Percentiles rank a stretch among this genome's conserved stretches.
Evolutionary conservation across 495 filamentous ascomycete species (phyloP).

Genomic region (Corynascus novoguineensis): DNA sequence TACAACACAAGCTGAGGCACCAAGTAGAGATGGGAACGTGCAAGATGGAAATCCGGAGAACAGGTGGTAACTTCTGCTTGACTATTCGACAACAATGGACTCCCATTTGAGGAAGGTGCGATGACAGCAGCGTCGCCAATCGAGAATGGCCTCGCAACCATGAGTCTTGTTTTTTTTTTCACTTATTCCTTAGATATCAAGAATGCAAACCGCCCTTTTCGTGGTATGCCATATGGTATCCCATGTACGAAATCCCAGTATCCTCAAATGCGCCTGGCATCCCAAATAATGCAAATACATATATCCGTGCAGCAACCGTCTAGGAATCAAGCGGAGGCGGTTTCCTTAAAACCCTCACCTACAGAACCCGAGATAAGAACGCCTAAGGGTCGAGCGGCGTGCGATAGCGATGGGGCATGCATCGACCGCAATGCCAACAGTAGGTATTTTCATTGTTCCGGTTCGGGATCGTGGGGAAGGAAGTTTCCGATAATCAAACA

Average conservation of each 20-base stretch:
- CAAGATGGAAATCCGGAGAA: not conserved
- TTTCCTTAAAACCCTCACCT: no score
- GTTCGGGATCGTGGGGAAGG: slow-evolving; percentile 57
- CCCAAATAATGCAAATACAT: not conserved
- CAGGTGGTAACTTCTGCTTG: slow-evolving; percentile 3
- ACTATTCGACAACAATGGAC: not conserved
- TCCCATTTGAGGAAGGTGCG: not conserved
- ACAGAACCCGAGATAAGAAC: not conserved
- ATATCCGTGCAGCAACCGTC: not conserved
- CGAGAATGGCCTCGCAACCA: not conserved
- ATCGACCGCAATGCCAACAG: not conserved
- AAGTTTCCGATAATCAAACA: slow-evolving; percentile 96
- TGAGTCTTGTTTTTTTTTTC: not conserved
- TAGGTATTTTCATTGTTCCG: slow-evolving; percentile 23
- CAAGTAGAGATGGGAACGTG: not conserved
- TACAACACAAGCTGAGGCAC: no score
- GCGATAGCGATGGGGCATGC: not conserved
- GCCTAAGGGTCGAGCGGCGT: not conserved
- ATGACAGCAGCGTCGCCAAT: not conserved
- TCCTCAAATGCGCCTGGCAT: not conserved
- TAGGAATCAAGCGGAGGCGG: not conserved
- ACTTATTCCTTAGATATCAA: not conserved
- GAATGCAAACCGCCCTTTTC: slow-evolving; percentile 5
- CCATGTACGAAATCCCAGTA: not conserved
- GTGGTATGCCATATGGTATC: no score